Evolutionary conservation across 345 rosid species (phyloP), one percentile per base, ranked within the genome.

Genomic region (Dovyalis caffra): DNA sequence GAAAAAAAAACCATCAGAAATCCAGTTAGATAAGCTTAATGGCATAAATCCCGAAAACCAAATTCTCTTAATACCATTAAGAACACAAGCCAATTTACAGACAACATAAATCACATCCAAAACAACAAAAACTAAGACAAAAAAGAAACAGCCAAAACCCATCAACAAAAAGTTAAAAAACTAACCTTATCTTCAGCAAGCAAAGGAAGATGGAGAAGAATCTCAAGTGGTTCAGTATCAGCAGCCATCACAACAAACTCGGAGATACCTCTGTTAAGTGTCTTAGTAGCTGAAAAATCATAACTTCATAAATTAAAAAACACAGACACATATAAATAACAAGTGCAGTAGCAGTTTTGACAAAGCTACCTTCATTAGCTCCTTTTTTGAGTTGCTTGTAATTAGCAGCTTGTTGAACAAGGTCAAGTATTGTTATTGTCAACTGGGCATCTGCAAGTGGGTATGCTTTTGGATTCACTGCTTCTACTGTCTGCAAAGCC

Each of bases 341-440:
- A 9, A 21, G 15, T 18, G 25, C 61, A n/a, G n/a, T n/a, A n/a
- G n/a, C n/a, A 3, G 28, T 56, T 18, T 32, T 29, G 68, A 29
- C 34, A 60, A 20, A 29, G 9, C 34, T 18, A 88, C 97, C 99
- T 91, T 95, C 99, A 73, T 95, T 95, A 28, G 97, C 99, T 6
- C 99, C 98, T 86, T 95, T 95, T 74, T 95, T 95, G 75, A 95
- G 99, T 81, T 95, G 99, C 89, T 91, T 93, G 93, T 93, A 91
- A 76, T 93, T 90, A 66, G 96, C 90, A 40, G 98, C 99, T 85
- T 95, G 98, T 70, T 93, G 97, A 75, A 95, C 89, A 21, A 95
- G 96, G 85, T 95, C 98, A 28, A 93, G 82, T 35, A 95, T 95
- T 10, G 98, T 91, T 25, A 88, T 88, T 0, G 90, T 58, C 38